Evolutionary conservation across 1,284 basidiomycete genomes (phyloP), one percentile per base, ranked within the genome.

Genomic region (Ustilago nuda): DNA sequence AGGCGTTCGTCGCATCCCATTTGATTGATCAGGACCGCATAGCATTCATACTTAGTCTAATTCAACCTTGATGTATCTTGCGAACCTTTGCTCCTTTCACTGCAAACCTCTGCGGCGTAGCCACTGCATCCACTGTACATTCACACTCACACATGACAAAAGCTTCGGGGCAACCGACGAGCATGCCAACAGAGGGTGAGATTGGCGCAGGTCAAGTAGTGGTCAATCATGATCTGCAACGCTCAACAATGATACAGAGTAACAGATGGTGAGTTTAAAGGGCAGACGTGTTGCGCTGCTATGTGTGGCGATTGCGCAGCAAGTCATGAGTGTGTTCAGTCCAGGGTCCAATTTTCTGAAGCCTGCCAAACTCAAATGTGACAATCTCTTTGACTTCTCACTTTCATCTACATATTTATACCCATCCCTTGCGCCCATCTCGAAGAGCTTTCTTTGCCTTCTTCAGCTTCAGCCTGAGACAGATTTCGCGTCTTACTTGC

Each of bases 1-100:
- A 12, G 66, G 61, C 37, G 56, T 72, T 30, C 68, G 70, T 36
- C 70, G 74, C 15, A 76, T 76, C n/a, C 74, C 74, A 0, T 76
- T 76, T 41, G 74, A 76, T 32, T 76, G 53, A 57, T 46, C 13
- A n/a, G 11, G 39, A 15, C 17, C 43, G 6, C 43, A 45, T 15
- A 8, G 37, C 55, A 32, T 45, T 45, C 41, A 19, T 19, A 19
- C 19, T 45, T 45, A 27, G n/a, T 45, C 17, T 45, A 27, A 27
- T 27, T 27, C 23, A 27, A 27, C 19, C n/a, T 45, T 8, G 43
- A 19, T 19, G 11, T 45, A 1, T 41, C 6, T 15, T 41, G 6
- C 17, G 39, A 15, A 17, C 39, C 15, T 41, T 15, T 4, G 12
- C 43, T 45, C 1, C 43, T 45, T n/a, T 11, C 43, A 19, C 7